These are phyloP conservation scores for Neocatenulostroma microsporum DNA, from an alignment of 2,329 filamentous ascomycete species.

Conservation along the genomic window DNA sequence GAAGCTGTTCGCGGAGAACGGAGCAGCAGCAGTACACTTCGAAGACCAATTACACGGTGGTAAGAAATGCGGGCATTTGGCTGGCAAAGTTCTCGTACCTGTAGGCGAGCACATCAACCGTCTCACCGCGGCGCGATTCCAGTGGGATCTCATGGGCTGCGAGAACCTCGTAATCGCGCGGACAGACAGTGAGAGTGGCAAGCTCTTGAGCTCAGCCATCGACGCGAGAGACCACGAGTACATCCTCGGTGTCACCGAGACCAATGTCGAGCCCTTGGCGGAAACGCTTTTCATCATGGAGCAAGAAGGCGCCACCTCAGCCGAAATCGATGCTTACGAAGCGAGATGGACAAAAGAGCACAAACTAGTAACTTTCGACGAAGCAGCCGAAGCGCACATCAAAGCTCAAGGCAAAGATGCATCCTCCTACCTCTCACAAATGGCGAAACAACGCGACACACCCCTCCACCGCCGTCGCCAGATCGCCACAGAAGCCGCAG, in stretches of 20 bases:
- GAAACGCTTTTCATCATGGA: constrained; percentile 92
- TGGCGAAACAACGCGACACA: constrained; percentile 57
- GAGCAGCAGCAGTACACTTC: constrained; percentile 91
- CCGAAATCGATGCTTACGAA: constrained; percentile 81
- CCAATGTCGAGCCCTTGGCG: constrained; percentile 67
- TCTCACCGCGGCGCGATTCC: constrained; percentile 82
- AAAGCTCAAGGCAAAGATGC: constrained; percentile 25
- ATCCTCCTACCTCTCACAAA: constrained; percentile 20
- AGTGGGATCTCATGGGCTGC: constrained; percentile 96
- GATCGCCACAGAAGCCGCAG: constrained; percentile 60
- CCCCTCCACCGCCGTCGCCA: constrained; percentile 70
- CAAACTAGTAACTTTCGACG: constrained; percentile 82
- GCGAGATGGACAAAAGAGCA: constrained; percentile 81
- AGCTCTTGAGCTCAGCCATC: constrained; percentile 79
- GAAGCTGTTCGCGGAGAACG: constrained; percentile 93
- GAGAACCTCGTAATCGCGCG: constrained; percentile 93
- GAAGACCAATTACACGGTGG: constrained; percentile 97
- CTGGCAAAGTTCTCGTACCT: constrained; percentile 91
- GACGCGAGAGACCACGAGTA: constrained; percentile 95
- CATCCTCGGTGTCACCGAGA: constrained; percentile 76
- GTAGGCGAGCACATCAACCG: constrained; percentile 95
- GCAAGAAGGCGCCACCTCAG: constrained; percentile 61
- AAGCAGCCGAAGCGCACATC: constrained; percentile 48
- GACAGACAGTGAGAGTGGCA: constrained; percentile 91
- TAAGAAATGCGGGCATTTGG: constrained; percentile 96